A percentile compares a stretch with the other conserved stretches of the same genome.
Evolutionary conservation across 2,329 filamentous ascomycete genomes (phyloP).

Genomic region (Colletotrichum sojae): DNA sequence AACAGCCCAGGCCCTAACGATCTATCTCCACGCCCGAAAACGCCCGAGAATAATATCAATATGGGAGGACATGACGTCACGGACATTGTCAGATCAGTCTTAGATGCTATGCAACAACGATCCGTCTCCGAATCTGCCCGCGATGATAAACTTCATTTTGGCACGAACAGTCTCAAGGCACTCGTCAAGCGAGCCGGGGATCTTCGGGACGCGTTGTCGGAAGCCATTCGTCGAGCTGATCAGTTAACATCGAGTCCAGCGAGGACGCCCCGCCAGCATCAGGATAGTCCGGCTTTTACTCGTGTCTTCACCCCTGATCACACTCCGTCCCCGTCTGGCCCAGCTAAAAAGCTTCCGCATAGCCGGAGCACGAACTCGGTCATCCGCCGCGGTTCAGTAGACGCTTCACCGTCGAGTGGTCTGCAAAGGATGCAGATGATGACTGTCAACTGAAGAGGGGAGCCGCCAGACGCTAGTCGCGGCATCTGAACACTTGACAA

Average conservation of each 20-base stretch:
- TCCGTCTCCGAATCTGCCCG: constrained; percentile 59
- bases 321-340: constrained; percentile 70
- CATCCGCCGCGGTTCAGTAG: constrained; percentile 63
- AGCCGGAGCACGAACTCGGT: constrained; percentile 69
- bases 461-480: constrained; percentile 1
- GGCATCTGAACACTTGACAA: not conserved
- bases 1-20: constrained; percentile 62
- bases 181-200: constrained; percentile 74
- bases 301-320: constrained; percentile 68
- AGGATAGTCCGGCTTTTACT: constrained; percentile 77
- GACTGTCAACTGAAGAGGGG: constrained; percentile 67
- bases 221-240: constrained; percentile 72
- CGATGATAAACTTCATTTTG: constrained; percentile 73
- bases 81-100: constrained; percentile 72
- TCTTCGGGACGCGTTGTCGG: constrained; percentile 71
- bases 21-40: constrained; percentile 55
- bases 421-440: constrained; percentile 74
- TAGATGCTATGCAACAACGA: constrained; percentile 74
- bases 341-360: constrained; percentile 64
- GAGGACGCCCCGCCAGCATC: constrained; percentile 62
- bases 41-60: constrained; percentile 53
- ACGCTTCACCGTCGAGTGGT: constrained; percentile 66
- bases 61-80: constrained; percentile 55
- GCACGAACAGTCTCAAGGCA: constrained; percentile 77
- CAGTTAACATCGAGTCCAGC: constrained; percentile 70